Percentiles rank a stretch among this genome's conserved stretches.
Evolutionary conservation across 495 filamentous ascomycete species (phyloP).

Genomic region (Annulohypoxylon bovei): DNA sequence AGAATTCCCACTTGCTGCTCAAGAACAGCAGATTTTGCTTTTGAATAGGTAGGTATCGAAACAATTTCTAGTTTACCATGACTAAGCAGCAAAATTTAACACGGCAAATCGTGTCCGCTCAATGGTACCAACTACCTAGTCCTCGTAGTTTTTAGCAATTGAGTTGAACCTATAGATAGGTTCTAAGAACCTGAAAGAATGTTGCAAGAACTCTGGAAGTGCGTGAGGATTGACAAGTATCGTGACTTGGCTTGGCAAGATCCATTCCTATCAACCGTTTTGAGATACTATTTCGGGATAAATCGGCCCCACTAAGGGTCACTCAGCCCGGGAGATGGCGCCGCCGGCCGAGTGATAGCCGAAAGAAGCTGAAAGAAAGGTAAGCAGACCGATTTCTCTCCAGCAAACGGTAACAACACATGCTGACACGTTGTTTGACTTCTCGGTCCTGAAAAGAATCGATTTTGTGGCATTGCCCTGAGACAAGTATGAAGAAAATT

Average conservation of each 20-base stretch:
- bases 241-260: slow-evolving; percentile 23
- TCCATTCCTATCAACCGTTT: slow-evolving; percentile 3
- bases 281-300: slow-evolving; percentile 30
- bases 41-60: too few relatives aligned
- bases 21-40: too few relatives aligned
- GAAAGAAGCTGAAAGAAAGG: slow-evolving; percentile 7
- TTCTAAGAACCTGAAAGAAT: background rate
- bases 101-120: background rate
- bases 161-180: background rate
- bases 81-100: background rate
- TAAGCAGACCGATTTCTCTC: background rate
- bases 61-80: background rate
- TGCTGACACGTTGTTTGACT: slow-evolving; percentile 8
- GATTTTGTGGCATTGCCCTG: slow-evolving; percentile 8
- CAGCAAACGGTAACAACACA: slow-evolving; percentile 13
- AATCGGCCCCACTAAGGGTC: slow-evolving; percentile 30
- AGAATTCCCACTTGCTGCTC: too few relatives aligned
- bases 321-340: slow-evolving; percentile 21
- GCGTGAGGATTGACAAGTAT: background rate
- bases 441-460: background rate
- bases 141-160: background rate
- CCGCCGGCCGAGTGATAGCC: slow-evolving; percentile 19
- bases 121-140: too few relatives aligned
- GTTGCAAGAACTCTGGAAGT: background rate
- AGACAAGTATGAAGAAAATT: slow-evolving; percentile 6